Evolutionary conservation across 345 rosid genomes (phyloP).

Genomic region (Chamaenerion angustifolium): DNA sequence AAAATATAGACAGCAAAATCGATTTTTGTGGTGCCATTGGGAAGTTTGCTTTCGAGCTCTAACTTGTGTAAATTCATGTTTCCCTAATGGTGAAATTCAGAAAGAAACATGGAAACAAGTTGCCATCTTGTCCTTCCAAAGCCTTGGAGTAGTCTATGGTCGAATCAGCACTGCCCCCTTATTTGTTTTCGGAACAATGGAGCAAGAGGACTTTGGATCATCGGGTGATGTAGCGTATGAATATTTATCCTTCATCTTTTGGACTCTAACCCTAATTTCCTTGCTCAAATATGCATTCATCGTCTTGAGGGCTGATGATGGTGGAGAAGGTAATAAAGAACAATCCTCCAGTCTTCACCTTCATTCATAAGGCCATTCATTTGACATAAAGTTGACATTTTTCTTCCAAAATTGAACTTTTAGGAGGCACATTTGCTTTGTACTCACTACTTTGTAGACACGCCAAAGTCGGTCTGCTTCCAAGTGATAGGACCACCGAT

Average conservation of each 20-base stretch:
- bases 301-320: conserved; percentile 39
- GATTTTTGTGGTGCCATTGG: too few relatives aligned
- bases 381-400: background rate
- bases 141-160: conserved; percentile 50
- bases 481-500: conserved; percentile 18
- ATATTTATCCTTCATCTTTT: conserved; percentile 46
- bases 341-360: too few relatives aligned
- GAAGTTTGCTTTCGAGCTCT: too few relatives aligned
- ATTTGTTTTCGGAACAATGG: conserved; percentile 39
- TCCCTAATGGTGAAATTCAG: conserved; percentile 12
- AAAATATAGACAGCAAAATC: too few relatives aligned
- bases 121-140: conserved; percentile 33
- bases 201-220: conserved; percentile 15
- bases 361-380: background rate
- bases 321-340: conserved; percentile 39
- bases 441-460: conserved; percentile 49
- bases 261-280: conserved; percentile 43
- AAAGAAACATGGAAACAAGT: conserved; percentile 39
- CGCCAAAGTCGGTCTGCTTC: conserved; percentile 42
- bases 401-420: conserved; percentile 5
- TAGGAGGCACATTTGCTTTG: conserved; percentile 53
- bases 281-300: conserved; percentile 40
- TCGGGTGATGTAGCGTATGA: conserved; percentile 27
- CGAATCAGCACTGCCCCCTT: conserved; percentile 41
- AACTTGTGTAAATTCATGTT: too few relatives aligned